A percentile compares a stretch with the other conserved stretches of the same genome.
Evolutionary conservation across 1,284 basidiomycete species (phyloP).

Genomic region (Grifola frondosa): DNA sequence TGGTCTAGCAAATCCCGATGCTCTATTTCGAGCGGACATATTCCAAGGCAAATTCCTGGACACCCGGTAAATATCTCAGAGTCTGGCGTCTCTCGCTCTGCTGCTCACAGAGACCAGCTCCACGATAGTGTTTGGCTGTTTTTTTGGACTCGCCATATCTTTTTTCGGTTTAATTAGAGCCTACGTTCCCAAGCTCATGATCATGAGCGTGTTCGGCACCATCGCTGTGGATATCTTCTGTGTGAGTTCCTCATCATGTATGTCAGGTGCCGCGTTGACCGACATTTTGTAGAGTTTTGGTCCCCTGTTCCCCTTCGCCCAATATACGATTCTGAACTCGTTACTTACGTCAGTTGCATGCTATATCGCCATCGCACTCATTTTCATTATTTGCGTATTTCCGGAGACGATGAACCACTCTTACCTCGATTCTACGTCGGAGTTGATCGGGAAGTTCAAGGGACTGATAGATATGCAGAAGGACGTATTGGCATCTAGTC

Average conservation of each 20-base stretch:
- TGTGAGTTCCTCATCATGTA: slow-evolving; percentile 34
- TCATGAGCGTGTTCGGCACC: slow-evolving; percentile 57
- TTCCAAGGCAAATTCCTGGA: slow-evolving; percentile 74
- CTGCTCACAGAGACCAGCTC: slow-evolving; percentile 35
- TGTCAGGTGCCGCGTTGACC: background rate
- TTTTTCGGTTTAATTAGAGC: slow-evolving; percentile 60
- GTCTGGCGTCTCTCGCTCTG: background rate
- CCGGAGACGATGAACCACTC: slow-evolving; percentile 69
- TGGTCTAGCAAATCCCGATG: slow-evolving; percentile 46
- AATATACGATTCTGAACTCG: slow-evolving; percentile 62
- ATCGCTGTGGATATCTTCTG: slow-evolving; percentile 66
- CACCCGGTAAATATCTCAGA: slow-evolving; percentile 37
- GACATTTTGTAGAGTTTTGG: slow-evolving; percentile 39
- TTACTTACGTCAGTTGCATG: slow-evolving; percentile 59
- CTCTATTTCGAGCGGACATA: slow-evolving; percentile 48
- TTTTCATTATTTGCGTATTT: slow-evolving; percentile 62
- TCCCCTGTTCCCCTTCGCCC: slow-evolving; percentile 60
- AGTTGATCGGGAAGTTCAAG: slow-evolving; percentile 36
- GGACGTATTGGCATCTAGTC: slow-evolving; percentile 39
- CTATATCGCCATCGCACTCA: slow-evolving; percentile 62
- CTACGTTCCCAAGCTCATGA: slow-evolving; percentile 56
- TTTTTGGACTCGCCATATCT: slow-evolving; percentile 68
- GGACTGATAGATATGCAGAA: slow-evolving; percentile 40
- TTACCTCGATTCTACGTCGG: slow-evolving; percentile 35
- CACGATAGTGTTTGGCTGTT: slow-evolving; percentile 65